Base-by-base conservation (phyloP, 331 rosid genomes). In the Ulmus americana region DNA sequence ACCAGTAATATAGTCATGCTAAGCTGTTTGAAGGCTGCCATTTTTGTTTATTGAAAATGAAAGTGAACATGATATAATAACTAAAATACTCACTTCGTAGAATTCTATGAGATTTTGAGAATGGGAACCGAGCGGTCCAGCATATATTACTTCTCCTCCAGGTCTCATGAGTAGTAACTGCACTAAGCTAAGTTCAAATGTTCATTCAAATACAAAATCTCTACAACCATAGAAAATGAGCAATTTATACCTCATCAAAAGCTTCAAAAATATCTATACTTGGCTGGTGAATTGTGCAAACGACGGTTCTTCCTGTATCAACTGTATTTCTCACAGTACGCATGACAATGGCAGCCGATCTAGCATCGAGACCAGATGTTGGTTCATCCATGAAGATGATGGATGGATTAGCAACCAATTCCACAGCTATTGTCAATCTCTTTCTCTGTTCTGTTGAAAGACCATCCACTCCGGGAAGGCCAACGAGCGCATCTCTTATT, bases 201-300 rank as follows among this genome's bases (percentile, higher is more conserved):
- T 14, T 16, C 28, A 49, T 48, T 12, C 28, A 6, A n/a, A 10
- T 13, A 15, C 10, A 7, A 6, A 6, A 8, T 12, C 15, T 55
- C 7, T 8, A 47, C 40, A 40, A 12, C 14, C 46, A 12, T 7
- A 2, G 55, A 54, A 45, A 53, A 38, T 40, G 59, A 61, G 16
- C 14, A n/a, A 10, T 8, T 16, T 42, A 1, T 43, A 76, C 88
- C 80, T 83, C 82, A 22, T 84, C 89, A 56, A 84, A 84, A 45
- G 88, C 61, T 73, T 81, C 82, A 20, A 81, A 81, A 58, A 83
- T 80, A 63, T 80, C 81, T 15, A 80, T 77, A 45, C 82, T 83
- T 49, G 85, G 88, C 64, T 83, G 85, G 69, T 83, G 85, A 79
- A 83, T 83, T 15, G 88, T 83, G 78, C 88, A 83, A 7, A 83